A percentile compares a stretch with the other conserved stretches of the same genome.
Evolutionary conservation across 257 asterid species (phyloP).

Genomic region (Plectranthus barbatus): DNA sequence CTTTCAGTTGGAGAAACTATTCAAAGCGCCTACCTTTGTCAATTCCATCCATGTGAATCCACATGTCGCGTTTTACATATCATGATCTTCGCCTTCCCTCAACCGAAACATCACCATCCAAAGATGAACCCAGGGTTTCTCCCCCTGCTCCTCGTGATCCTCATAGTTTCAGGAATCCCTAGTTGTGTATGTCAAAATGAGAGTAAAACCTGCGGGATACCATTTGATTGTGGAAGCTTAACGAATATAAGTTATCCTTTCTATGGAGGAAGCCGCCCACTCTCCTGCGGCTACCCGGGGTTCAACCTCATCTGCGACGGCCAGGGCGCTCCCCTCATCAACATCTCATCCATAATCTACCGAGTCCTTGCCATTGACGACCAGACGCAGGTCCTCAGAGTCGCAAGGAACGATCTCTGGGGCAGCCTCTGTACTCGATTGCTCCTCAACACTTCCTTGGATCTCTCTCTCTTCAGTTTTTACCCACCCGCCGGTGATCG

Average conservation of each 20-base stretch:
- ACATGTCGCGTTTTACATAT: neutral
- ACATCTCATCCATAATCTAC: conserved; percentile 12
- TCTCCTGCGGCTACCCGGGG: conserved; percentile 46
- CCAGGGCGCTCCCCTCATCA: neutral
- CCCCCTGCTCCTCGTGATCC: neutral
- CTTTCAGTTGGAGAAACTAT: no score
- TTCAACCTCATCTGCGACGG: conserved; percentile 32
- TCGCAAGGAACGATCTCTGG: conserved; percentile 36
- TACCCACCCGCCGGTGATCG: neutral
- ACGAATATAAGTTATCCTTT: conserved; percentile 34
- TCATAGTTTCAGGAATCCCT: conserved; percentile 18
- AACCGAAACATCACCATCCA: neutral
- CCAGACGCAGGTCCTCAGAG: neutral
- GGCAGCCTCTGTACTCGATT: conserved; percentile 14
- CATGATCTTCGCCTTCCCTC: neutral
- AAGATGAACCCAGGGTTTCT: neutral
- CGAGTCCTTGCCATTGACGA: conserved; percentile 9
- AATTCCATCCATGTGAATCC: neutral
- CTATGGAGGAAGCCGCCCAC: conserved; percentile 33
- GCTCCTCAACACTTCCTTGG: conserved; percentile 15
- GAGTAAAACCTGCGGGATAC: conserved; percentile 17
- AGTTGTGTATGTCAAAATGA: conserved; percentile 17
- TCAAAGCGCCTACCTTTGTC: neutral
- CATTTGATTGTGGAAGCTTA: conserved; percentile 19
- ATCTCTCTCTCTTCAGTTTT: conserved; percentile 13